These are phyloP conservation scores for Liriodendron chinense DNA, from an alignment of 164 flowering plant species.

Conservation along the genomic window DNA sequence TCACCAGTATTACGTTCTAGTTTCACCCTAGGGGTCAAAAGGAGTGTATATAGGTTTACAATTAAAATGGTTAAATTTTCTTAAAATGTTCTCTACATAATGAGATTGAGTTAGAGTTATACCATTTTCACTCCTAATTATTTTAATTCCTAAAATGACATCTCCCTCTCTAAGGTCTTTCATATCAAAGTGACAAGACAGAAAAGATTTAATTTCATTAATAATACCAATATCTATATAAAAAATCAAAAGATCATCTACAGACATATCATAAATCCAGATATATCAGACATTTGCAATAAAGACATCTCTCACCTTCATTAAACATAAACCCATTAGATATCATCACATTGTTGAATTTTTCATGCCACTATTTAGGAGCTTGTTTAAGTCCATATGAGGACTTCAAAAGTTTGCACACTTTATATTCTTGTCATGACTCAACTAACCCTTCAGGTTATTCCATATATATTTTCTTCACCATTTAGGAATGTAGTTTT, in stretches of 20 bases:
- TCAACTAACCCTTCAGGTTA: too few relatives aligned
- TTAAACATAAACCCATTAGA: background rate
- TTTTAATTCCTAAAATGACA: background rate
- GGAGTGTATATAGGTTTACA: background rate
- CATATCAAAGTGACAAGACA: background rate
- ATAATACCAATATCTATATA: background rate
- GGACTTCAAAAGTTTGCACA: background rate
- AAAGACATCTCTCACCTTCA: background rate
- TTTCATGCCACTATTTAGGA: too few relatives aligned
- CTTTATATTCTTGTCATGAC: background rate
- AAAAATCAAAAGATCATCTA: background rate
- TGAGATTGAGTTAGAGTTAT: background rate
- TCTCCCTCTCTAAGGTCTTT: background rate
- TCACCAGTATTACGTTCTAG: background rate
- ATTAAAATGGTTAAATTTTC: background rate
- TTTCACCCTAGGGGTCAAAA: background rate
- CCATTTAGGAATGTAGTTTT: too few relatives aligned
- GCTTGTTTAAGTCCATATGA: background rate
- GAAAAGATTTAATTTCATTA: background rate
- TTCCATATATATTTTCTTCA: too few relatives aligned
- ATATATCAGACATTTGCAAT: background rate
- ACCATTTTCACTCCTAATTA: background rate
- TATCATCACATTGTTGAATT: too few relatives aligned
- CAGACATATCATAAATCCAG: background rate
- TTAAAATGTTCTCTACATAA: background rate